These are phyloP conservation scores for Solanum commersonii DNA, from an alignment of 257 asterid species.

Conservation along the genomic window DNA sequence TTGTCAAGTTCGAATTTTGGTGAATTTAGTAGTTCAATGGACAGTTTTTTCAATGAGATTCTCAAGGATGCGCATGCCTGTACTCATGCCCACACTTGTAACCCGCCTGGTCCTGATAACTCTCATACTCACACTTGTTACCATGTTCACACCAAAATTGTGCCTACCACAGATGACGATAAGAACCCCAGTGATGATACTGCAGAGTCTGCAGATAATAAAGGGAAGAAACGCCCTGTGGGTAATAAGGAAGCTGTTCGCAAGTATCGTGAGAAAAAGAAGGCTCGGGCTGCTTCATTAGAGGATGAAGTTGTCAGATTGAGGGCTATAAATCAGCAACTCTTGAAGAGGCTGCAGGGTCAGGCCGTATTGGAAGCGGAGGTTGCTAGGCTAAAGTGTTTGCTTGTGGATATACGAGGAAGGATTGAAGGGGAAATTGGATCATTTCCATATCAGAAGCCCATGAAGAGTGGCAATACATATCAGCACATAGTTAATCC, in stretches of 20 bases:
- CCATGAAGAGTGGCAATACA: slow-evolving; percentile 34
- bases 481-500: slow-evolving; percentile 34
- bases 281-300: slow-evolving; percentile 77
- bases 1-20: slow-evolving; percentile 25
- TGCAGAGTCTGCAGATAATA: slow-evolving; percentile 77
- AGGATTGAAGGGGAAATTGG: slow-evolving; percentile 98
- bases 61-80: slow-evolving; percentile 42
- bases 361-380: slow-evolving; percentile 91
- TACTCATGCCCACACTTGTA: slow-evolving; percentile 95
- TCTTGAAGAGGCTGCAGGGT: slow-evolving; percentile 80
- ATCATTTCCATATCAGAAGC: slow-evolving; percentile 89
- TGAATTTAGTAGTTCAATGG: slow-evolving; percentile 36
- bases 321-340: slow-evolving; percentile 81
- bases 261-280: slow-evolving; percentile 92
- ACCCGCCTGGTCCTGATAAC: slow-evolving; percentile 85
- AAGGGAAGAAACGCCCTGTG: slow-evolving; percentile 55
- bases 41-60: slow-evolving; percentile 26
- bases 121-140: slow-evolving; percentile 75
- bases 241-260: slow-evolving; percentile 99
- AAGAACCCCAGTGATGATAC: slow-evolving; percentile 73
- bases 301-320: slow-evolving; percentile 77
- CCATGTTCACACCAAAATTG: slow-evolving; percentile 88
- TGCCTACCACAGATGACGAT: slow-evolving; percentile 52
- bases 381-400: slow-evolving; percentile 81
- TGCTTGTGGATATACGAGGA: slow-evolving; percentile 93